These are phyloP conservation scores for Malassezia psittaci DNA, from an alignment of 1,284 basidiomycete genomes.

Conservation along the genomic window DNA sequence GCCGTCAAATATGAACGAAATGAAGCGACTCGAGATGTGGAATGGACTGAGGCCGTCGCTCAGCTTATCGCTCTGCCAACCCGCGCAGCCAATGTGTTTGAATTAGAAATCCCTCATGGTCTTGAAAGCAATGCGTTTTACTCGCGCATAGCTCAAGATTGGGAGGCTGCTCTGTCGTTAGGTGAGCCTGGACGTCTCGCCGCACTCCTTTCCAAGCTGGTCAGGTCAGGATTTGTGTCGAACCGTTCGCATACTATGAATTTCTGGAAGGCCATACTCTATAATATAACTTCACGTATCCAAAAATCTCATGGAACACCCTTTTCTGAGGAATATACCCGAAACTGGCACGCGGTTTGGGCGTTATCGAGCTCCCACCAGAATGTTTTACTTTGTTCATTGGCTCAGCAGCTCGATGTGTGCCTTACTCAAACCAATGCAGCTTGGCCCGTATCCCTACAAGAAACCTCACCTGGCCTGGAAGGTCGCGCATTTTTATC, in stretches of 20 bases:
- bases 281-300: neutral
- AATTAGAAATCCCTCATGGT: neutral
- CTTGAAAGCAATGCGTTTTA: neutral
- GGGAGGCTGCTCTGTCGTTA: neutral
- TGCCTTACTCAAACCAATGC: neutral
- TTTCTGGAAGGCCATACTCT: constrained; percentile 1
- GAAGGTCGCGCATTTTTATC: constrained; percentile 14
- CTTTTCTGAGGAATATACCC: neutral
- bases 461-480: constrained; percentile 5
- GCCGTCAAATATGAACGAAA: neutral
- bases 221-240: neutral
- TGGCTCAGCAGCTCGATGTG: neutral
- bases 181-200: neutral
- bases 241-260: neutral
- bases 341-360: constrained; percentile 3
- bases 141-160: neutral
- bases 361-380: neutral
- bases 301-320: neutral
- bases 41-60: constrained; percentile 3
- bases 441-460: neutral
- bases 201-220: neutral
- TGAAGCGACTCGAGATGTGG: neutral
- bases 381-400: neutral
- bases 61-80: constrained; percentile 8
- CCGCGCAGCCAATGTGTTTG: constrained; percentile 12